Evolutionary conservation across 1,139 yeast species (phyloP).

Genomic region (Debaryomycetaceae sp.): DNA sequence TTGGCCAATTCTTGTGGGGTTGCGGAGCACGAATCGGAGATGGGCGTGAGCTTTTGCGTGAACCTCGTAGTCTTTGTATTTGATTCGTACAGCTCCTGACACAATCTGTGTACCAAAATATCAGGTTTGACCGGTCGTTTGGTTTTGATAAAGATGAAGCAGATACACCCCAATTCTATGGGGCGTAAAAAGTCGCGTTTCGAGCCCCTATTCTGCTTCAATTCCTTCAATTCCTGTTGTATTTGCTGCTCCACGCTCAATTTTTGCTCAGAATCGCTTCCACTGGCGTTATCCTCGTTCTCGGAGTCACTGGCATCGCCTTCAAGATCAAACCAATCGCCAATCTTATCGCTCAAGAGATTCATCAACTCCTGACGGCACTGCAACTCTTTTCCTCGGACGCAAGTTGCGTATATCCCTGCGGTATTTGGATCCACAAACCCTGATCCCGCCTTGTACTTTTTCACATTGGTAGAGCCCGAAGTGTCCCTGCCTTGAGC

Average conservation of each 20-base stretch:
- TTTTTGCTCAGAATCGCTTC: slow-evolving; percentile 14
- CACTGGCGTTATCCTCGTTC: slow-evolving; percentile 19
- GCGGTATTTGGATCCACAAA: slow-evolving; percentile 69
- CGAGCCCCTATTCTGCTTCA: slow-evolving; percentile 32
- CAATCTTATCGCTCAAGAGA: slow-evolving; percentile 45
- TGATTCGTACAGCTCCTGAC: slow-evolving; percentile 45
- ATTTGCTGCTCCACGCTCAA: slow-evolving; percentile 68
- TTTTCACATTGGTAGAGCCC: slow-evolving; percentile 15
- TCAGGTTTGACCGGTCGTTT: slow-evolving; percentile 74
- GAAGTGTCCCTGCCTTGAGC: slow-evolving; percentile 9
- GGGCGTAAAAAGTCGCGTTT: slow-evolving; percentile 45
- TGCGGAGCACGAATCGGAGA: slow-evolving; percentile 66
- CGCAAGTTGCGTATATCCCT: slow-evolving; percentile 82
- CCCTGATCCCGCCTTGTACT: slow-evolving; percentile 34
- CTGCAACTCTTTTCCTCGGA: slow-evolving; percentile 62
- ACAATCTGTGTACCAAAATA: slow-evolving; percentile 48
- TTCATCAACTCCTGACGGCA: slow-evolving; percentile 65
- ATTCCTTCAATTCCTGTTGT: slow-evolving; percentile 51
- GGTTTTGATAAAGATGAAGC: slow-evolving; percentile 74
- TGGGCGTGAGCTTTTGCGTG: slow-evolving; percentile 73
- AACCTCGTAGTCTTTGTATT: slow-evolving; percentile 52
- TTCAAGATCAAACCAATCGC: slow-evolving; percentile 38
- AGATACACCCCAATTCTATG: slow-evolving; percentile 70
- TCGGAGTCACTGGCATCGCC: slow-evolving; percentile 19
- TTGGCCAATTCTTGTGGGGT: slow-evolving; percentile 54